Conservation (phyloP, 495 filamentous ascomycete genomes). For the Stereocaulon alpinum region DNA sequence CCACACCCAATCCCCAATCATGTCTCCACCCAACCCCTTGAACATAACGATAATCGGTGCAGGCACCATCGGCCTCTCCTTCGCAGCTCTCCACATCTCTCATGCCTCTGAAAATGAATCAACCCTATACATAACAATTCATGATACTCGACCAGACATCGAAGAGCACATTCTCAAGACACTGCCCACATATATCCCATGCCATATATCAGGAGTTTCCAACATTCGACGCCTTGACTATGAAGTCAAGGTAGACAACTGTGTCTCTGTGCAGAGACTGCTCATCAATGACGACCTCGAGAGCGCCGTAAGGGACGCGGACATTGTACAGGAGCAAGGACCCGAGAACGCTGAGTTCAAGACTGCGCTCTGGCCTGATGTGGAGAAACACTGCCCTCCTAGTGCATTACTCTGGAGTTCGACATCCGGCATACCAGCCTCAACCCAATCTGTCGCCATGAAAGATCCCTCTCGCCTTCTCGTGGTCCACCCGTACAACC, state of each 20-base stretch:
- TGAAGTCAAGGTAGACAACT: neutral
- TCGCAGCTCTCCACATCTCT: slow-evolving; percentile 44
- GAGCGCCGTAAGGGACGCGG: slow-evolving; percentile 34
- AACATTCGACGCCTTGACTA: neutral
- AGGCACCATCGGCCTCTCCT: slow-evolving; percentile 53
- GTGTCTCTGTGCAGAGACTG: slow-evolving; percentile 18
- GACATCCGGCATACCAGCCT: slow-evolving; percentile 47
- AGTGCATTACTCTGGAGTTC: slow-evolving; percentile 45
- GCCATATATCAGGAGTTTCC: neutral
- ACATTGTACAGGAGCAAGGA: slow-evolving; percentile 49
- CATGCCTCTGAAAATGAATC: slow-evolving; percentile 24
- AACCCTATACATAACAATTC: slow-evolving; percentile 34
- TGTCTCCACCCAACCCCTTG: neutral
- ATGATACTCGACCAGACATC: slow-evolving; percentile 44
- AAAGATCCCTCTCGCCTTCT: slow-evolving; percentile 37
- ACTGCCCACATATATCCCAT: slow-evolving; percentile 26
- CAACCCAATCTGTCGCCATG: slow-evolving; percentile 32
- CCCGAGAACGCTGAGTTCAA: slow-evolving; percentile 45
- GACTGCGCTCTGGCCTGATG: slow-evolving; percentile 38
- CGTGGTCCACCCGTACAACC: slow-evolving; percentile 54
- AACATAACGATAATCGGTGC: slow-evolving; percentile 42
- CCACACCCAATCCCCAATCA: neutral
- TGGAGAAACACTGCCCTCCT: slow-evolving; percentile 31
- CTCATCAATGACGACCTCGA: slow-evolving; percentile 30
- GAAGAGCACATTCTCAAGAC: slow-evolving; percentile 33